Percentiles rank a stretch among this genome's conserved stretches.
Conservation (phyloP, 768 basidiomycete genomes). For the Lactarius evosmus region DNA sequence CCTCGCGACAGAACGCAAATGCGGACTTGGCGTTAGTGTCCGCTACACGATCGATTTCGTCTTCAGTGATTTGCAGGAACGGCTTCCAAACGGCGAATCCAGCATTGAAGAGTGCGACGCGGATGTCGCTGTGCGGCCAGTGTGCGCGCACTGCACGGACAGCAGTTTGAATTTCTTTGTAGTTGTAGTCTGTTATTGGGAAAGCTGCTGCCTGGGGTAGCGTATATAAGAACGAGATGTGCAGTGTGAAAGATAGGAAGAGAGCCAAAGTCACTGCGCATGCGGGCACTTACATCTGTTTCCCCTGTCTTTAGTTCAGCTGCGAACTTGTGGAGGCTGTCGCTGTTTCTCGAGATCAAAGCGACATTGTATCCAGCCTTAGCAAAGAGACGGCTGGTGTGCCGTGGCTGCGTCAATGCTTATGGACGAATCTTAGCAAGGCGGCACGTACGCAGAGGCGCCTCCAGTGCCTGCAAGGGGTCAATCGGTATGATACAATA, state of each 20-base stretch:
- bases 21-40: constrained; percentile 39
- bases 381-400: constrained; percentile 38
- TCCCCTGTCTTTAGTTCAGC: constrained; percentile 37
- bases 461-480: constrained; percentile 38
- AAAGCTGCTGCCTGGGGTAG: constrained; percentile 44
- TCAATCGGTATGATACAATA: neutral
- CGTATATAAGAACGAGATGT: neutral
- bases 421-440: neutral
- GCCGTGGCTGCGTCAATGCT: neutral
- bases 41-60: constrained; percentile 34
- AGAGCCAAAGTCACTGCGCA: no score
- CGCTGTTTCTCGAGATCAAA: constrained; percentile 38
- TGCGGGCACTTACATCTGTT: constrained; percentile 37
- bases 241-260: no score
- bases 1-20: constrained; percentile 40
- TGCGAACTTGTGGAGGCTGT: constrained; percentile 36
- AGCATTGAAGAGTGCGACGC: constrained; percentile 43
- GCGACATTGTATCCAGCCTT: constrained; percentile 42
- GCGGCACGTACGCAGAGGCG: constrained; percentile 38
- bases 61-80: constrained; percentile 41
- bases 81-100: constrained; percentile 38
- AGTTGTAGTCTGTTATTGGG: constrained; percentile 37
- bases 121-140: constrained; percentile 37
- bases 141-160: constrained; percentile 36
- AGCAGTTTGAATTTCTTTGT: constrained; percentile 34